A percentile compares a stretch with the other conserved stretches of the same genome.
Evolutionary conservation across 2,329 filamentous ascomycete species (phyloP).

Genomic region (Ceratocystis alfenasii): DNA sequence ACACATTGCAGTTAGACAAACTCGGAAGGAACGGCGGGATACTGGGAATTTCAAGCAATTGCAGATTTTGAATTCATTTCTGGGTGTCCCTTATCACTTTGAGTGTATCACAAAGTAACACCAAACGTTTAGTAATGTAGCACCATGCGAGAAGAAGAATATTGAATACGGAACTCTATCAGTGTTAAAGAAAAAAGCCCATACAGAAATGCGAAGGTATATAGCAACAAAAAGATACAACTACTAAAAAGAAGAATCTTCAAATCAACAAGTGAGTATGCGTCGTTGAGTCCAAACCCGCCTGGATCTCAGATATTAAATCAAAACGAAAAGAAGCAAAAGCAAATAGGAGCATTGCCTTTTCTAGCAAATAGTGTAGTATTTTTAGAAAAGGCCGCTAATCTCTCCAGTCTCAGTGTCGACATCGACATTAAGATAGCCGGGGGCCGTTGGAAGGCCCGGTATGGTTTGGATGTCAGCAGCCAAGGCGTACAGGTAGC

Average conservation of each 20-base stretch:
- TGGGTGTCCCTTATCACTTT: too few species aligned
- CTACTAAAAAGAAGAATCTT: neutral
- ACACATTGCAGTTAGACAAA: too few species aligned
- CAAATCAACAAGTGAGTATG: conserved; percentile 13
- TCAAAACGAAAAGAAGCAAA: conserved; percentile 4
- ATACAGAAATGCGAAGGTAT: neutral
- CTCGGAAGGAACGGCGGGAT: too few species aligned
- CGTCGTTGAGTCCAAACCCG: conserved; percentile 17
- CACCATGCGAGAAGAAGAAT: neutral
- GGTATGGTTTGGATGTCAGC: conserved; percentile 98
- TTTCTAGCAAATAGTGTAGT: neutral
- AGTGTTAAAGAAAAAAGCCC: conserved; percentile 3
- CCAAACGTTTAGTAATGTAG: too few species aligned
- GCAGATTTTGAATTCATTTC: too few species aligned
- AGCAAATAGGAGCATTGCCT: neutral
- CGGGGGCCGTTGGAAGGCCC: conserved; percentile 84
- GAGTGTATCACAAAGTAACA: too few species aligned
- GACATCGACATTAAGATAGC: conserved; percentile 87
- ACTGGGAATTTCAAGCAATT: too few species aligned
- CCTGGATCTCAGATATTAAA: conserved; percentile 9
- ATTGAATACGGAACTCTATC: neutral
- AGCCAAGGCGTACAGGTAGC: conserved; percentile 85
- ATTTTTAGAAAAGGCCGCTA: conserved; percentile 68
- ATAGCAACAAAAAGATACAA: conserved; percentile 4
- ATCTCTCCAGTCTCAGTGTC: conserved; percentile 75